These are phyloP conservation scores for Ceratocystis diversiconidia DNA, from an alignment of 2,329 filamentous ascomycete genomes.

Conservation along the genomic window DNA sequence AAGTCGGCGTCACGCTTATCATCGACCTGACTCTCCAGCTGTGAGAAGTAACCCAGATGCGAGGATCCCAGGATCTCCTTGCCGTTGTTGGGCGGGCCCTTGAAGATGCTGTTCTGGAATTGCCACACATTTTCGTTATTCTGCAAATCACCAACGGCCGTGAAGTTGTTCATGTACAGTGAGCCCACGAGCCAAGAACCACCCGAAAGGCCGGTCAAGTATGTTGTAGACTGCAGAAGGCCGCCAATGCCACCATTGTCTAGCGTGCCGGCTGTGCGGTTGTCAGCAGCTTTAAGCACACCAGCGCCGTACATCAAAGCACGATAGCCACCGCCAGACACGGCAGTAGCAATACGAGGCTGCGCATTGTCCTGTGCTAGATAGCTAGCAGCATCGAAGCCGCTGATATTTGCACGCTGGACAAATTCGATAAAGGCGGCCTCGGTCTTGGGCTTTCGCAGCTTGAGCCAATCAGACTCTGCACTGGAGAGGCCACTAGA, in stretches of 20 bases:
- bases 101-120: conserved; percentile 30
- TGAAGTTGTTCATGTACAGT: conserved; percentile 73
- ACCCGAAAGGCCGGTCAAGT: conserved; percentile 66
- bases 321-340: conserved; percentile 74
- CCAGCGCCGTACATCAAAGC: conserved; percentile 78
- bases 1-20: conserved; percentile 31
- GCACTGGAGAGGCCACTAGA: conserved; percentile 43
- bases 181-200: conserved; percentile 78
- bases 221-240: conserved; percentile 66
- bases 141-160: conserved; percentile 40
- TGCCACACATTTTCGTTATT: conserved; percentile 28
- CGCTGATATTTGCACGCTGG: conserved; percentile 54
- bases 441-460: conserved; percentile 58
- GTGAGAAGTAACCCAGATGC: conserved; percentile 25
- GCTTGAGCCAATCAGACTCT: conserved; percentile 60
- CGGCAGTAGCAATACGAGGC: conserved; percentile 55
- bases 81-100: conserved; percentile 24
- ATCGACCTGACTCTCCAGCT: conserved; percentile 26
- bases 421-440: conserved; percentile 64
- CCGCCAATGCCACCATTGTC: conserved; percentile 57
- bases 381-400: conserved; percentile 62
- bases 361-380: conserved; percentile 37
- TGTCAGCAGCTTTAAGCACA: conserved; percentile 65
- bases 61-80: conserved; percentile 20
- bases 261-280: conserved; percentile 41